These are phyloP conservation scores for Hansenula sp. DNA, from an alignment of 1,139 yeast species.

Conservation along the genomic window DNA sequence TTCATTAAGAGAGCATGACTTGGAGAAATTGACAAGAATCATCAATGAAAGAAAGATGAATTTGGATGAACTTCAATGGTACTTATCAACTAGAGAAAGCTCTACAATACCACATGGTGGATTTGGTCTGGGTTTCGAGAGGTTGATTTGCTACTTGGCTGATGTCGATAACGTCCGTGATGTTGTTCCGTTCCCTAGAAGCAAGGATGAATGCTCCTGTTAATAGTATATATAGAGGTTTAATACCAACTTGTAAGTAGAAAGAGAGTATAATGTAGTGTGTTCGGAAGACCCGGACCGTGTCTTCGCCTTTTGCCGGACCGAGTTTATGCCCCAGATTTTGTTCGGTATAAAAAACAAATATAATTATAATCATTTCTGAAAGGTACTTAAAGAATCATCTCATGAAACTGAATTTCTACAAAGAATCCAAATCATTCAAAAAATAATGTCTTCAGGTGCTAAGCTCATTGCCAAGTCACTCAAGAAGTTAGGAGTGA, in stretches of 20 bases:
- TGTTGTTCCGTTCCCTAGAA: conserved; percentile 78
- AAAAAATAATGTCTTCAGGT: conserved; percentile 11
- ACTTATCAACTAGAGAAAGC: conserved; percentile 61
- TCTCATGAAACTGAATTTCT: neutral
- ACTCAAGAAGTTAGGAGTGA: conserved; percentile 43
- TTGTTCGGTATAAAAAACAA: neutral
- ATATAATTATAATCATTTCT: no score
- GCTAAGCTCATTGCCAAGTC: conserved; percentile 35
- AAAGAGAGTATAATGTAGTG: neutral
- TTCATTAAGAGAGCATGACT: conserved; percentile 77
- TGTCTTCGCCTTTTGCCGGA: neutral
- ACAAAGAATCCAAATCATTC: no score
- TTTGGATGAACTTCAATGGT: conserved; percentile 69
- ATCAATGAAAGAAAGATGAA: conserved; percentile 55
- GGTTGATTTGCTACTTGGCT: conserved; percentile 68
- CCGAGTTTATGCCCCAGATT: neutral
- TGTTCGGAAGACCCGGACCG: conserved; percentile 1
- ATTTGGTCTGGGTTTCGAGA: conserved; percentile 91
- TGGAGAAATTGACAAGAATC: conserved; percentile 40
- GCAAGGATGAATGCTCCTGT: conserved; percentile 43
- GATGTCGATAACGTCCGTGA: conserved; percentile 81
- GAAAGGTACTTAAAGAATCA: no score
- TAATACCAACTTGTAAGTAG: neutral
- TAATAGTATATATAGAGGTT: conserved; percentile 15
- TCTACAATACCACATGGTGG: conserved; percentile 96